Evolutionary conservation across 148 eudicot genomes (phyloP).

Genomic region (Rhododendron ferrugineum): DNA sequence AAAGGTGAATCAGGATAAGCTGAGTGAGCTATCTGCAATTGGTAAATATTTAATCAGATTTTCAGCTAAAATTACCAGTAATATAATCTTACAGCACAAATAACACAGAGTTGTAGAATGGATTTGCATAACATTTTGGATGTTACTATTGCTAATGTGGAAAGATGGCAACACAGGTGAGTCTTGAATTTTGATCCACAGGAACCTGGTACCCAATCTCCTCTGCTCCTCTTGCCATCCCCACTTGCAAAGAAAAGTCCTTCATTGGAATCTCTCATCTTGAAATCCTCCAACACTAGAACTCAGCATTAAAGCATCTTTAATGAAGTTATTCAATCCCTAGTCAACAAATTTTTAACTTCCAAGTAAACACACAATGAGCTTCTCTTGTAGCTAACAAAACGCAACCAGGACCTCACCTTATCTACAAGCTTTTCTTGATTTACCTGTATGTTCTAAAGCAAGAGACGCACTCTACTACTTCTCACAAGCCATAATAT

Average conservation of each 20-base stretch:
- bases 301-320: neutral
- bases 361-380: neutral
- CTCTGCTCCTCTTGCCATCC: neutral
- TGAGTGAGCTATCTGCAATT: slow-evolving; percentile 79
- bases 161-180: neutral
- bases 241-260: neutral
- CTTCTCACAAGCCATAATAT: neutral
- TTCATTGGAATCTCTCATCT: neutral
- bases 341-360: neutral
- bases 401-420: neutral
- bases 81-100: neutral
- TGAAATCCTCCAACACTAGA: neutral
- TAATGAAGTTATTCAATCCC: neutral
- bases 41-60: slow-evolving; percentile 7
- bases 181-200: neutral
- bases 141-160: neutral
- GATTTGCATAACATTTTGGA: neutral
- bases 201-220: neutral
- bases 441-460: neutral
- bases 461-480: neutral
- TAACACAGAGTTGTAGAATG: neutral
- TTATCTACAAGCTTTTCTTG: neutral
- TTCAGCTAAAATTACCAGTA: slow-evolving; percentile 1
- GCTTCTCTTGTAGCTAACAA: neutral
- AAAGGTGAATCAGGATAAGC: slow-evolving; percentile 91